These are phyloP conservation scores for Iris macrosiphon DNA, from an alignment of 106 monocot genomes.

Conservation along the genomic window DNA sequence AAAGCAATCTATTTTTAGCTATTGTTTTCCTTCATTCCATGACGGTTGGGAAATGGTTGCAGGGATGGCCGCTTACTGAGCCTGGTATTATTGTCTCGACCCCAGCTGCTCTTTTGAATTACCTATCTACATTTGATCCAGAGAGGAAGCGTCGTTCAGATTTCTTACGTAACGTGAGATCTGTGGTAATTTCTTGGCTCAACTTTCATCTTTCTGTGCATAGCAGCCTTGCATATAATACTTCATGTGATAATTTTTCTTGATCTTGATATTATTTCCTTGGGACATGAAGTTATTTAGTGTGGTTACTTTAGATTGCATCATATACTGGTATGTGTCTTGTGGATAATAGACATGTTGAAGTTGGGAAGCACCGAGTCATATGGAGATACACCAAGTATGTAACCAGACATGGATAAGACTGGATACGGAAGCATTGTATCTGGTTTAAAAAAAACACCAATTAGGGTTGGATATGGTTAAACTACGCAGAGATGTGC, in stretches of 20 bases:
- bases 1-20: not conserved
- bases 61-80: conserved; percentile 83
- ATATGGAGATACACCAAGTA: too few species aligned
- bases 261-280: not conserved
- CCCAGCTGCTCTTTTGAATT: conserved; percentile 94
- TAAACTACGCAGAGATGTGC: too few species aligned
- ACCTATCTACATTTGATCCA: conserved; percentile 58
- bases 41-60: conserved; percentile 5
- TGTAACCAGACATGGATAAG: too few species aligned
- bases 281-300: not conserved
- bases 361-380: too few species aligned
- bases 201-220: not conserved
- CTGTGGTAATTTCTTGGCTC: conserved; percentile 50
- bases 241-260: not conserved
- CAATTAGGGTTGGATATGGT: too few species aligned
- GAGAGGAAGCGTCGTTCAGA: conserved; percentile 56
- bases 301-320: not conserved
- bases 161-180: conserved; percentile 66
- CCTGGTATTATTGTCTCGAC: conserved; percentile 90
- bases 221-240: not conserved
- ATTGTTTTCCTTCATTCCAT: too few species aligned
- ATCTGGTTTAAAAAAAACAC: too few species aligned
- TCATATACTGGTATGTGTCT: not conserved
- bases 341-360: not conserved
- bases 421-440: too few species aligned